Evolutionary conservation across 140 eudicot species (phyloP).

Genomic region (Bidens hawaiensis): DNA sequence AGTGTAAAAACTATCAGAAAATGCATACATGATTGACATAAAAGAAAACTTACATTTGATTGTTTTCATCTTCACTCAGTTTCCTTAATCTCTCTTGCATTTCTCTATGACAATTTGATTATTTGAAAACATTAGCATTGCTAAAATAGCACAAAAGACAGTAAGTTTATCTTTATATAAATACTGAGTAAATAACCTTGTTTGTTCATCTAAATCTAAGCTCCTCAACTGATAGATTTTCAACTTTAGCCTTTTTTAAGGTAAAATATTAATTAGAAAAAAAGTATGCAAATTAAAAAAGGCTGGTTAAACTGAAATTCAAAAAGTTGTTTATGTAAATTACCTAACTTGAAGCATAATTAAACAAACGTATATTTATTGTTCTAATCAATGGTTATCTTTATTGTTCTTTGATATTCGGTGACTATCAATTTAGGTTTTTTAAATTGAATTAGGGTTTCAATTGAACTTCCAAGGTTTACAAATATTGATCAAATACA

Average conservation of each 20-base stretch:
- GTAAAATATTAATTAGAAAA: neutral
- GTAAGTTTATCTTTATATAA: neutral
- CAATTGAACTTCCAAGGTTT: too few relatives aligned
- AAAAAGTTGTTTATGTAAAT: too few relatives aligned
- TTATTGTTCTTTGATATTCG: too few relatives aligned
- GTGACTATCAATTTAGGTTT: too few relatives aligned
- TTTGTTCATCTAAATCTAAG: slow-evolving; percentile 63
- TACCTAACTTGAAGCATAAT: too few relatives aligned
- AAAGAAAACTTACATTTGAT: slow-evolving; percentile 49
- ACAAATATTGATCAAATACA: too few relatives aligned
- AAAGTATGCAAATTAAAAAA: too few relatives aligned
- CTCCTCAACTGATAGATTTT: slow-evolving; percentile 70
- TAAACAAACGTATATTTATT: too few relatives aligned
- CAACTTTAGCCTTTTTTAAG: slow-evolving; percentile 65
- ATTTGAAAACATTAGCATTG: slow-evolving; percentile 29
- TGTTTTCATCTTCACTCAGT: slow-evolving; percentile 75
- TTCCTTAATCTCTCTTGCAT: slow-evolving; percentile 80
- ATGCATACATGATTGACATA: neutral
- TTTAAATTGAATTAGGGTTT: too few relatives aligned
- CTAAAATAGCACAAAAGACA: neutral
- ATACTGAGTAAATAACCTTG: slow-evolving; percentile 42
- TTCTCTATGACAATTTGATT: slow-evolving; percentile 47
- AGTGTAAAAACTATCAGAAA: too few relatives aligned
- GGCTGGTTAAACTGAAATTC: too few relatives aligned
- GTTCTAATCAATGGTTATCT: too few relatives aligned